These are phyloP conservation scores for Carallia pectinifolia DNA, from an alignment of 345 rosid species.

Conservation along the genomic window DNA sequence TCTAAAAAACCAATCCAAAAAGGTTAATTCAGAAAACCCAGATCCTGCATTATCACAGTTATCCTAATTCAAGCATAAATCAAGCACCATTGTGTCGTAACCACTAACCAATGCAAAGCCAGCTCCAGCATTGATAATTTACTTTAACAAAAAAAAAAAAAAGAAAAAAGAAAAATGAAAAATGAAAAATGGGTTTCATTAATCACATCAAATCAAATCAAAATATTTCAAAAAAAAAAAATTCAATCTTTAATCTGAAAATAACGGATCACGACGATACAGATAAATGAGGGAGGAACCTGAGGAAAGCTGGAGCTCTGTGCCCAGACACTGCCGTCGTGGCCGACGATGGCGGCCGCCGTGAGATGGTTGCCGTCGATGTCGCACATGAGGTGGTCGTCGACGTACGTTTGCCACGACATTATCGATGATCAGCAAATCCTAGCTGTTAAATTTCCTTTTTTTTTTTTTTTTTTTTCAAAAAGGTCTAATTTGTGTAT, in stretches of 20 bases:
- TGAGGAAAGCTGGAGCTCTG: constrained; percentile 23
- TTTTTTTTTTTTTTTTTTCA: too few species aligned
- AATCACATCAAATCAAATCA: constrained; percentile 4
- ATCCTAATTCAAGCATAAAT: too few species aligned
- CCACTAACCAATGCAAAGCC: too few species aligned
- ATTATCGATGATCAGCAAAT: constrained; percentile 14
- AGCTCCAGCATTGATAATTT: too few species aligned
- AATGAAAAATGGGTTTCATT: too few species aligned
- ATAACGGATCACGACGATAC: constrained; percentile 2
- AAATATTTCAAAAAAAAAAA: background rate
- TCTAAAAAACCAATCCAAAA: too few species aligned
- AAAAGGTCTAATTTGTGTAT: too few species aligned
- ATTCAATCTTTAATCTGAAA: background rate
- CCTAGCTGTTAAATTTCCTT: background rate
- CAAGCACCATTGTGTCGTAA: too few species aligned
- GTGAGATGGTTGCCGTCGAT: constrained; percentile 20
- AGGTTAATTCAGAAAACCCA: too few species aligned
- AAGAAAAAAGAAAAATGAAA: too few species aligned
- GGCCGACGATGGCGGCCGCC: constrained; percentile 24
- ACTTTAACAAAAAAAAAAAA: too few species aligned
- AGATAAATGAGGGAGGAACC: constrained; percentile 3
- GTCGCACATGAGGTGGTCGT: constrained; percentile 26
- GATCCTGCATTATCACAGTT: too few species aligned
- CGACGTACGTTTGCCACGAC: constrained; percentile 30
- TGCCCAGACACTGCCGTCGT: constrained; percentile 28